Evolutionary conservation across 768 basidiomycete genomes (phyloP), one percentile per base, ranked within the genome.

Genomic region (Gloeophyllum trabeum): DNA sequence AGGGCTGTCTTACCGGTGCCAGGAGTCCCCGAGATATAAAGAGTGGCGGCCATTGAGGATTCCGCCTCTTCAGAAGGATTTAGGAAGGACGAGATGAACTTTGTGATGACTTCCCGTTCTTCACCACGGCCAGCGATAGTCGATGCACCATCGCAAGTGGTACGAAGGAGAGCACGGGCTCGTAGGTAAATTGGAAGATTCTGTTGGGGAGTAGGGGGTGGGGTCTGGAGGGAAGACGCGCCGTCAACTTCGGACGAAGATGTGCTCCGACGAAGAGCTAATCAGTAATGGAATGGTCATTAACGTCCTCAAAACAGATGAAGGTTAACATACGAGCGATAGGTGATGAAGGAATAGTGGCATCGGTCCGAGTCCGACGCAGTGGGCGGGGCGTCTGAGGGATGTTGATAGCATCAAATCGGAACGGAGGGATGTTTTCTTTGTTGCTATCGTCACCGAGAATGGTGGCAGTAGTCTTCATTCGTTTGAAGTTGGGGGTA

Each of bases 1-100:
- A 94, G 65, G 0, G 88, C 90, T 1, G 88, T 93, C 64, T 94
- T 93, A 16, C 90, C 90, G 2, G 89, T 90, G 1, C 93, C 94
- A 3, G 92, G 91, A 1, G 89, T 77, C 6, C 94, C 94, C 6
- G 92, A 93, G 41, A 97, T 80, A 59, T 93, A 97, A 44, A 94
- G 67, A 34, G 75, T 70, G 6, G 75, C 65, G 21, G 61, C 54
- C 19, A 46, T 34, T 41, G 3, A 46, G 45, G 20, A 51, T 52
- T 16, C 53, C 53, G 35, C 55, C 51, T 35, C 58, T 16, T 34
- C 36, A 1, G 28, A 44, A 16, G 53, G 60, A 22, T 60, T 56
- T 19, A 76, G 54, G 54, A 83, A 81, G 4, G 70, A 63, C 18
- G 61, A 53, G 49, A 89, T 55, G 61, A 89, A 91, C 7, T 66